Conservation (phyloP, 2,329 filamentous ascomycete species). For the Colletotrichum sp. region DNA sequence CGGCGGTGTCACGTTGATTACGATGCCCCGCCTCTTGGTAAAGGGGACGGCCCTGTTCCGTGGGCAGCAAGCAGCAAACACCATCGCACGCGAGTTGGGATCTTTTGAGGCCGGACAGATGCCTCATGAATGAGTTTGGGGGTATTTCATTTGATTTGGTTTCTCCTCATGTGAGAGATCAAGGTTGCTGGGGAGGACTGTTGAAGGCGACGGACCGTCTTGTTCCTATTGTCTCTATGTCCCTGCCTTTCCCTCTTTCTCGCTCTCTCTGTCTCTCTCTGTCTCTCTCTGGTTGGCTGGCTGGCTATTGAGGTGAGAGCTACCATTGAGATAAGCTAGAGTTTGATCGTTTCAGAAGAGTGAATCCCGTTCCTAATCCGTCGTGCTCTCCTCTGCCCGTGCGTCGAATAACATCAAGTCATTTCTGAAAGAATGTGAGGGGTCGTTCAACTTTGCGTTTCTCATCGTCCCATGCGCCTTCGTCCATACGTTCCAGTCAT, state of each 20-base stretch:
- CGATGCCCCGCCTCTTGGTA: neutral
- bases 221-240: neutral
- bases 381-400: neutral
- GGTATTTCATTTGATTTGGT: neutral
- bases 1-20: slow-evolving; percentile 9
- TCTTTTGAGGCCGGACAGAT: neutral
- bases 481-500: neutral
- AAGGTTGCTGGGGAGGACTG: neutral
- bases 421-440: slow-evolving; percentile 12
- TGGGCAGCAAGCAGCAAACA: neutral
- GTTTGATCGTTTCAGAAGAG: slow-evolving; percentile 2
- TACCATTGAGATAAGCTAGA: neutral
- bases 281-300: neutral
- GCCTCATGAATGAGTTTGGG: neutral
- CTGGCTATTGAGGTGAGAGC: neutral
- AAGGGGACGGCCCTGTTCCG: slow-evolving; percentile 10
- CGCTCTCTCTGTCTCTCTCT: neutral
- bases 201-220: neutral
- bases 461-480: neutral
- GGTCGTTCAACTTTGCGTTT: neutral
- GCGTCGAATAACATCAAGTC: neutral
- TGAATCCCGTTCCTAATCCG: neutral
- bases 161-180: neutral
- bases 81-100: neutral
- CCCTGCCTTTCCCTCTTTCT: neutral